Evolutionary conservation across 2,329 filamentous ascomycete genomes (phyloP).

Genomic region (Tolypocladium ophioglossoides): DNA sequence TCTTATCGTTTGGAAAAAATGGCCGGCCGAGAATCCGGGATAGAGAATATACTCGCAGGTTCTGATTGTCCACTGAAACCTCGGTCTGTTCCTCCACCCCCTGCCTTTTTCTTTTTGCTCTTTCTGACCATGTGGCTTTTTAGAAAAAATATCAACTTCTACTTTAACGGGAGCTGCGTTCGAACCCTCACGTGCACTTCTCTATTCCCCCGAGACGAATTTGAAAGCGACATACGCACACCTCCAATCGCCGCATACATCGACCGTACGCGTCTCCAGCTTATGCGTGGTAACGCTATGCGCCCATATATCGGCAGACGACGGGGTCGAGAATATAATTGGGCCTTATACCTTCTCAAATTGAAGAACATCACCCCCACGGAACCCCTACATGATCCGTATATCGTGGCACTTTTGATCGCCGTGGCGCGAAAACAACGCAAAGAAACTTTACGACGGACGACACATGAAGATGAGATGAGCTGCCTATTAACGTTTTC

Average conservation of each 20-base stretch:
- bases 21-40: neutral
- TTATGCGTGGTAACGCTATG: neutral
- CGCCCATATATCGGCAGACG: neutral
- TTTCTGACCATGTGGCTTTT: neutral
- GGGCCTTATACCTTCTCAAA: neutral
- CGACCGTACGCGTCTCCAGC: neutral
- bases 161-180: neutral
- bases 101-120: neutral
- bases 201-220: neutral
- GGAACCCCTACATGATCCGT: conserved; percentile 1
- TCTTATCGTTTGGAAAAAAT: too few relatives aligned
- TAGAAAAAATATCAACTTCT: neutral
- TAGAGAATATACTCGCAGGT: neutral
- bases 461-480: neutral
- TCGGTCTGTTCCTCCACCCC: neutral
- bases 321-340: too few relatives aligned
- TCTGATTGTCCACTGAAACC: neutral
- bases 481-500: neutral
- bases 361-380: neutral
- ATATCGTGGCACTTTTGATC: conserved; percentile 2
- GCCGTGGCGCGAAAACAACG: neutral
- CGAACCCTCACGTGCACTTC: neutral
- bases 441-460: too few relatives aligned
- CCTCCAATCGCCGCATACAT: neutral
- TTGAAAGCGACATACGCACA: neutral